These are phyloP conservation scores for Fagopyrum esculentum DNA, from an alignment of 148 eudicot genomes.

Conservation along the genomic window DNA sequence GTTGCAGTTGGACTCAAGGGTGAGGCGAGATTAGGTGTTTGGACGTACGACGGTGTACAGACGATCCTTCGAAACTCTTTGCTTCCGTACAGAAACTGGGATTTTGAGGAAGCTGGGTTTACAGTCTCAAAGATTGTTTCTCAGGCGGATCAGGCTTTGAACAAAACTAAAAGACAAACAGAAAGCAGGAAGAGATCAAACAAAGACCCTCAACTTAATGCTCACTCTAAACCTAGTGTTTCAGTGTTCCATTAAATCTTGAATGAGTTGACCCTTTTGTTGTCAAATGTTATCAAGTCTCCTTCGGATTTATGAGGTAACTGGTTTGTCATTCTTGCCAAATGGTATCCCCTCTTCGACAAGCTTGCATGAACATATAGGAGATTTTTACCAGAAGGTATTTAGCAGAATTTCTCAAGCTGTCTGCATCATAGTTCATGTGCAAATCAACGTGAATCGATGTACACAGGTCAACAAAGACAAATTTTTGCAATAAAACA, in stretches of 20 bases:
- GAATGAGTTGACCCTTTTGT: too few species aligned
- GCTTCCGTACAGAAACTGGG: slow-evolving; percentile 52
- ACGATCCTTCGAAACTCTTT: slow-evolving; percentile 54
- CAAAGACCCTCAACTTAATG: not conserved
- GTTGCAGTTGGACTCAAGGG: slow-evolving; percentile 89
- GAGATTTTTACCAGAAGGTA: too few species aligned
- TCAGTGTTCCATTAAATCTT: too few species aligned
- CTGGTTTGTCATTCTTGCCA: too few species aligned
- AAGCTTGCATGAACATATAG: too few species aligned
- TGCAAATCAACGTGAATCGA: too few species aligned
- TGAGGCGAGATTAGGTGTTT: slow-evolving; percentile 54
- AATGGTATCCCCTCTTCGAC: too few species aligned
- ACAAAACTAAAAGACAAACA: slow-evolving; percentile 25
- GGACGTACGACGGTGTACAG: slow-evolving; percentile 92
- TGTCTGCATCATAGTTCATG: too few species aligned
- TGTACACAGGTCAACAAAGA: too few species aligned
- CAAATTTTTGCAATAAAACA: not conserved
- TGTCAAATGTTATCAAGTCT: too few species aligned
- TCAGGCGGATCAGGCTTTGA: slow-evolving; percentile 54
- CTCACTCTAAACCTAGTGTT: not conserved
- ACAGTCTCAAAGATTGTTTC: slow-evolving; percentile 73
- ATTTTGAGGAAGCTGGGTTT: slow-evolving; percentile 80
- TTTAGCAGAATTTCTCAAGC: too few species aligned
- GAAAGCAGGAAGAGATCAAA: slow-evolving; percentile 27
- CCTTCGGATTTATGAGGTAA: too few species aligned